A percentile compares a stretch with the other conserved stretches of the same genome.
phyloP scores from a whole-genome alignment of 148 eudicot genomes.

The Agrostemma githago region DNA sequence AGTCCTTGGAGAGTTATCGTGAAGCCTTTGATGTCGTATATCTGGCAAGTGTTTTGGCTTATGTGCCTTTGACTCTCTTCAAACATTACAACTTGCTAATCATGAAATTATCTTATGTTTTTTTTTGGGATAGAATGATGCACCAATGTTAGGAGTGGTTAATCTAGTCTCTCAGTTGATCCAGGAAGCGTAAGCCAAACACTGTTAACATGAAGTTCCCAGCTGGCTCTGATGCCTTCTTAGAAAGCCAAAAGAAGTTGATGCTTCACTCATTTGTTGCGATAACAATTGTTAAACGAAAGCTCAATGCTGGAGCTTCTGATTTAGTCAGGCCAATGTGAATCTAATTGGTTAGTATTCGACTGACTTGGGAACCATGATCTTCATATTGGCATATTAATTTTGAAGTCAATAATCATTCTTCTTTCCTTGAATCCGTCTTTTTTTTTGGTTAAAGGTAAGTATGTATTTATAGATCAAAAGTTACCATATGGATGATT shows the following conservation, averaged over 20 bases:
- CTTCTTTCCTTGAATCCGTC: background rate
- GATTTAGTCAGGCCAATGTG: background rate
- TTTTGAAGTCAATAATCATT: background rate
- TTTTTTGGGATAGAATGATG: constrained; percentile 62
- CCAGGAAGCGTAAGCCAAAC: constrained; percentile 23
- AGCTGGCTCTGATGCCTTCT: background rate
- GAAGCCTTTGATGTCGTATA: constrained; percentile 73
- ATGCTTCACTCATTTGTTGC: background rate
- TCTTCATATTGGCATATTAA: background rate
- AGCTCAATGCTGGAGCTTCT: background rate
- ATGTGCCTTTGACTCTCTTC: background rate
- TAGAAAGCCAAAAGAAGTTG: background rate
- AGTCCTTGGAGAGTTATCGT: constrained; percentile 64
- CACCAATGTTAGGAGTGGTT: constrained; percentile 70
- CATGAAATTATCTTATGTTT: background rate
- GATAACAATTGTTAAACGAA: background rate
- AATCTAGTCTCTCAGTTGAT: constrained; percentile 69
- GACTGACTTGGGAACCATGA: background rate
- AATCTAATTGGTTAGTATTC: background rate
- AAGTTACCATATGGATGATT: no score
- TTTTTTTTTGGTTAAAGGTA: no score
- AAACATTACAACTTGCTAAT: background rate
- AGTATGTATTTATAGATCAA: no score
- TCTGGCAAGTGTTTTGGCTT: constrained; percentile 48
- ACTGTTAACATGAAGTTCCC: background rate